phyloP scores from a whole-genome alignment of 164 flowering plant species.

The Euptelea pleiosperma region DNA sequence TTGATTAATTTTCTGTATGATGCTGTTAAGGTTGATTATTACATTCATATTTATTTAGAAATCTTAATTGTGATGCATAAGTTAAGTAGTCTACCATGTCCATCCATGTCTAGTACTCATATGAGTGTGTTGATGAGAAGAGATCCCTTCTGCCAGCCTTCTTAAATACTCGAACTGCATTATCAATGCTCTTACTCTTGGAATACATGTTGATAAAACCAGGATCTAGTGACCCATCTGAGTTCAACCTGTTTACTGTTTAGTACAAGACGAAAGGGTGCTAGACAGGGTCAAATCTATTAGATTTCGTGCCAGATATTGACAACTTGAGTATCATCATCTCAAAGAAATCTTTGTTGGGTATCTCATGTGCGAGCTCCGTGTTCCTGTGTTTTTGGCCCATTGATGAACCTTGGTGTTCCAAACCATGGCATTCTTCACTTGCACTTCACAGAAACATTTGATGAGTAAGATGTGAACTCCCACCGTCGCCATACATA shows the following conservation, averaged over 20 bases:
- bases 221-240: conserved; percentile 22
- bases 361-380: conserved; percentile 17
- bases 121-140: conserved; percentile 28
- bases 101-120: conserved; percentile 30
- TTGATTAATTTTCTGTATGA: too few relatives aligned
- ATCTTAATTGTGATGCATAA: too few relatives aligned
- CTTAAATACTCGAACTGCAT: conserved; percentile 29
- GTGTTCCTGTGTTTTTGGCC: conserved; percentile 9
- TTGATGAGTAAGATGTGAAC: conserved; percentile 16
- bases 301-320: conserved; percentile 13
- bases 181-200: conserved; percentile 29
- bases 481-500: conserved; percentile 32
- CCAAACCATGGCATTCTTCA: conserved; percentile 25
- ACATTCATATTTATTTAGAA: too few relatives aligned
- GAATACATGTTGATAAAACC: conserved; percentile 29
- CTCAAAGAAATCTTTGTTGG: conserved; percentile 17
- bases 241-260: conserved; percentile 24
- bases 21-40: too few relatives aligned
- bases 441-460: conserved; percentile 19
- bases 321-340: conserved; percentile 28
- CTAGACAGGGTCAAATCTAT: conserved; percentile 25
- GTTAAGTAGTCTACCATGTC: conserved; percentile 22
- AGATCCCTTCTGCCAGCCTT: conserved; percentile 20
- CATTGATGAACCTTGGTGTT: conserved; percentile 35
- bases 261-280: conserved; percentile 30